Conservation (phyloP, 2,329 filamentous ascomycete species). For the Rutstroemia sp. region DNA sequence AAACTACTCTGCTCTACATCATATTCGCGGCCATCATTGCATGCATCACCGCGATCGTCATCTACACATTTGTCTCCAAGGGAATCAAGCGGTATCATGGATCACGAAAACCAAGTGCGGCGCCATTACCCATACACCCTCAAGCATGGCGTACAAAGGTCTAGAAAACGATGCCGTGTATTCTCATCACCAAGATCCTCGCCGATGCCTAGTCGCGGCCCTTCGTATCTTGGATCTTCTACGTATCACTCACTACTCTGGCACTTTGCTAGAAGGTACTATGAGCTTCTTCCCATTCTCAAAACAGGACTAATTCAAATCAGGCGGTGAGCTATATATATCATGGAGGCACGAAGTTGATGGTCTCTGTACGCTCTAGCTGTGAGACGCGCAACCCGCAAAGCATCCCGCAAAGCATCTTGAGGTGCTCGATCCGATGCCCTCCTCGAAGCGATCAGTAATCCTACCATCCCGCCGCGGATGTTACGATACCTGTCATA, state of each 20-base stretch:
- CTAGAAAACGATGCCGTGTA: background rate
- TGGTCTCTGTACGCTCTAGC: background rate
- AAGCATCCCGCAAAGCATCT: background rate
- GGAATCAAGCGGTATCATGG: background rate
- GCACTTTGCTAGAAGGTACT: background rate
- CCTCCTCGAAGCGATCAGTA: background rate
- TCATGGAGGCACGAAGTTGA: background rate
- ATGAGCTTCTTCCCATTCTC: background rate
- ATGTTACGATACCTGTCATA: background rate
- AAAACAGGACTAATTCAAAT: background rate
- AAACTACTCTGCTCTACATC: background rate
- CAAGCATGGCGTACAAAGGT: constrained; percentile 5
- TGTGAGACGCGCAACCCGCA: background rate
- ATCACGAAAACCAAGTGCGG: background rate
- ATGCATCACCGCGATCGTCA: background rate
- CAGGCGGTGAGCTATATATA: background rate
- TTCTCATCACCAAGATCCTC: background rate
- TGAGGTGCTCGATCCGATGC: background rate
- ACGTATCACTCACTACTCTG: background rate
- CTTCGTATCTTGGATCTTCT: background rate
- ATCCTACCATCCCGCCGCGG: background rate
- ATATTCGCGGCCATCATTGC: background rate
- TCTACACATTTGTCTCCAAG: constrained; percentile 3
- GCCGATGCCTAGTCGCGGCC: background rate
- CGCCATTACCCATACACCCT: background rate